phyloP scores from a whole-genome alignment of 306 rosid species.

The Prunus kanzakura region DNA sequence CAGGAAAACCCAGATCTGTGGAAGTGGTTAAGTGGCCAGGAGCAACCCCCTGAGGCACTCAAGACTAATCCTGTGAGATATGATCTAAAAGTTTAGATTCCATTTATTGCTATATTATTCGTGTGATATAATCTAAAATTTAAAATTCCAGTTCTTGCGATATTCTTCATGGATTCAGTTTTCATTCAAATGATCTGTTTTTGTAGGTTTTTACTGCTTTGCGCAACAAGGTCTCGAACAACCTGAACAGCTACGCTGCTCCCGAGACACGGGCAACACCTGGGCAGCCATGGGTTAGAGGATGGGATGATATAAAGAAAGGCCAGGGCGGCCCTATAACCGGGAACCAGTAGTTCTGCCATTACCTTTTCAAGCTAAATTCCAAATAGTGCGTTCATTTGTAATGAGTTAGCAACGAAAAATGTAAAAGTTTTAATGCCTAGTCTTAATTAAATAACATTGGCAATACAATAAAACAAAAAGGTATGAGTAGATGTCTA shows the following conservation, averaged over 20 bases:
- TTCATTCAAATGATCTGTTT: slow-evolving; percentile 22
- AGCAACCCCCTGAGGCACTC: slow-evolving; percentile 67
- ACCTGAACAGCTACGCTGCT: slow-evolving; percentile 60
- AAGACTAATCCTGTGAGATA: slow-evolving; percentile 63
- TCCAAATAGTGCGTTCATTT: background rate
- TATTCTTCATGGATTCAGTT: slow-evolving; percentile 3
- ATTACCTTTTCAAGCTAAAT: background rate
- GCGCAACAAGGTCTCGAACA: slow-evolving; percentile 44
- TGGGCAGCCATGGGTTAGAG: slow-evolving; percentile 89
- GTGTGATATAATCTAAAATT: no score
- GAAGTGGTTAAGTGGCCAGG: slow-evolving; percentile 91
- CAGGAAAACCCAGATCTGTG: slow-evolving; percentile 94
- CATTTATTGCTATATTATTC: background rate
- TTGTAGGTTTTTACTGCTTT: slow-evolving; percentile 69
- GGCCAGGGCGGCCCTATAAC: slow-evolving; percentile 54
- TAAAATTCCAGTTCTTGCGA: background rate
- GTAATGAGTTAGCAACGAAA: slow-evolving; percentile 11
- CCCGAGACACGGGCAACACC: slow-evolving; percentile 74
- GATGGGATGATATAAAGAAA: slow-evolving; percentile 88
- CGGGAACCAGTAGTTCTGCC: slow-evolving; percentile 66
- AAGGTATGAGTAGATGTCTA: background rate
- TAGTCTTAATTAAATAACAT: background rate
- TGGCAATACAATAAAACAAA: background rate
- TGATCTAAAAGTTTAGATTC: slow-evolving; percentile 13
- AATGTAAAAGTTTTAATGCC: background rate